These are phyloP conservation scores for Lasiodiplodia hormozganensis DNA, from an alignment of 2,329 filamentous ascomycete species.

Conservation along the genomic window DNA sequence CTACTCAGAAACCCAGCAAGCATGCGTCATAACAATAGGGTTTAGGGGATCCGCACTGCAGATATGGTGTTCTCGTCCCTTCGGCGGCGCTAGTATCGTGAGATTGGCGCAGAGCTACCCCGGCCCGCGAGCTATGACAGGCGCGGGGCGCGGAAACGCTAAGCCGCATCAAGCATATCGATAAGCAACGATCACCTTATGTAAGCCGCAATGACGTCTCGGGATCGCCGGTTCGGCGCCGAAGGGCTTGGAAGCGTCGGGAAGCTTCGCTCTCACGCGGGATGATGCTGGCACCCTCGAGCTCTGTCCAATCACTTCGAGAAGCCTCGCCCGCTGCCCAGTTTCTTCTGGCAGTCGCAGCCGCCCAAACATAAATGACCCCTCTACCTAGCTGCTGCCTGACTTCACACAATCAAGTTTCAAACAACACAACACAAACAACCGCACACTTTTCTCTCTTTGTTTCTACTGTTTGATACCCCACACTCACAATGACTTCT, in stretches of 20 bases:
- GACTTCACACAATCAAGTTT: slow-evolving; percentile 6
- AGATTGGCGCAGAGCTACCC: slow-evolving; percentile 12
- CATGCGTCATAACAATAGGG: neutral
- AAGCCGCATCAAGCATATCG: slow-evolving; percentile 5
- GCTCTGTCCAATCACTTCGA: slow-evolving; percentile 10
- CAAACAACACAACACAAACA: neutral
- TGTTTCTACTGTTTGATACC: slow-evolving; percentile 18
- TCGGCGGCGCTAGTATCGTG: neutral
- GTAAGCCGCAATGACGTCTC: slow-evolving; percentile 10
- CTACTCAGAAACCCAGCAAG: neutral
- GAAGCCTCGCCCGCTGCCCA: slow-evolving; percentile 9
- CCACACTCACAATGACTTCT: slow-evolving; percentile 64
- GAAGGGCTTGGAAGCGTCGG: slow-evolving; percentile 25
- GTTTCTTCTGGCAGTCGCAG: slow-evolving; percentile 16
- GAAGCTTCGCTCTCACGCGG: slow-evolving; percentile 18
- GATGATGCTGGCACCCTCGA: slow-evolving; percentile 21
- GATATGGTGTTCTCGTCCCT: neutral
- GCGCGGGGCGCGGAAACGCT: slow-evolving; percentile 5
- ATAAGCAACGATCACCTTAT: slow-evolving; percentile 6
- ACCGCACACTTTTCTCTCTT: neutral
- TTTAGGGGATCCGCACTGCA: neutral
- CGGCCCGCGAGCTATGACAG: slow-evolving; percentile 16
- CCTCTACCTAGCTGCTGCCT: neutral
- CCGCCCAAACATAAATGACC: slow-evolving; percentile 25
- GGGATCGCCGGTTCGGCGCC: slow-evolving; percentile 9